Conservation (phyloP, 129 eudicot genomes). For the Tanacetum coccineum region DNA sequence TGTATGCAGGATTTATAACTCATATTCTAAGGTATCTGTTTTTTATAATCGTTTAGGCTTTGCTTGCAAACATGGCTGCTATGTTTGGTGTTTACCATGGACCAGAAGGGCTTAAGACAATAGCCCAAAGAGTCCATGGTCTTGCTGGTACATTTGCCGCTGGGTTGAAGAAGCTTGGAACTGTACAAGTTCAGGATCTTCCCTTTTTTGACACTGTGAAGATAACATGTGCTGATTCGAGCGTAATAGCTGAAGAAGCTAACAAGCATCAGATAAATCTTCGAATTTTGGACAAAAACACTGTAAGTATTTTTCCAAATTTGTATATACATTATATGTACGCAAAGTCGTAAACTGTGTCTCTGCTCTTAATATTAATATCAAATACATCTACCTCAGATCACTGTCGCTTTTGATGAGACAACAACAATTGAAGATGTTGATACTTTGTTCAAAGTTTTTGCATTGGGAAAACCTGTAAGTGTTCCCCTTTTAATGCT, state of each 20-base stretch:
- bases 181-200: constrained; percentile 73
- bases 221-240: constrained; percentile 63
- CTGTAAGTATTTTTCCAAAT: constrained; percentile 37
- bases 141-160: constrained; percentile 81
- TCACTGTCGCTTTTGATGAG: constrained; percentile 91
- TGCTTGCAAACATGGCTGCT: constrained; percentile 99
- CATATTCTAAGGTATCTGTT: neutral
- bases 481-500: constrained; percentile 26
- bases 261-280: constrained; percentile 68
- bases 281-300: constrained; percentile 72
- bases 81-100: constrained; percentile 96
- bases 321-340: neutral
- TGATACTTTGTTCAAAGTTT: constrained; percentile 78
- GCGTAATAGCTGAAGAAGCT: constrained; percentile 78
- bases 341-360: neutral
- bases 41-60: constrained; percentile 49
- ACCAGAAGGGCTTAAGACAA: constrained; percentile 90
- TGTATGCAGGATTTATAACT: neutral
- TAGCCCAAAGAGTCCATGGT: constrained; percentile 87
- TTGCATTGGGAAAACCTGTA: constrained; percentile 72
- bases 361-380: neutral
- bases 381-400: constrained; percentile 35
- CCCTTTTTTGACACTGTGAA: constrained; percentile 97
- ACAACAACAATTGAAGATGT: constrained; percentile 92
- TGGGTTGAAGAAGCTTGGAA: constrained; percentile 82